Conservation (phyloP, 805 yeast species). For the Ogataea haglerorum region DNA sequence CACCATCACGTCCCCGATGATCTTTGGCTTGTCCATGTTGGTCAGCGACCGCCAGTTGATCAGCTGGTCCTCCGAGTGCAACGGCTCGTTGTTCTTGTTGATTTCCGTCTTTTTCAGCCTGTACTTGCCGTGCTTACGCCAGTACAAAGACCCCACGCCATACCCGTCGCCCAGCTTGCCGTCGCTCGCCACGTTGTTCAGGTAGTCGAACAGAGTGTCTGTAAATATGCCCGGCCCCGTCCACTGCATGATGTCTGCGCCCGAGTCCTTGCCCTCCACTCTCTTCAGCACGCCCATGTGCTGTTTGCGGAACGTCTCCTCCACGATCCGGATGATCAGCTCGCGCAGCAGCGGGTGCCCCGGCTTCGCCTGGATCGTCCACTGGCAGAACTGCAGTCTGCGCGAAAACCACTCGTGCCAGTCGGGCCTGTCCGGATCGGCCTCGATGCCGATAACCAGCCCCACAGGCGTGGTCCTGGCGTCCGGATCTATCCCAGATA, state of each 20-base stretch:
- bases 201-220: conserved; percentile 74
- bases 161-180: conserved; percentile 33
- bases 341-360: conserved; percentile 91
- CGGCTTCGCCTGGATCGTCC: conserved; percentile 87
- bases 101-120: conserved; percentile 21
- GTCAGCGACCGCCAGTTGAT: conserved; percentile 67
- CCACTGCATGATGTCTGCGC: conserved; percentile 86
- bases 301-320: conserved; percentile 60
- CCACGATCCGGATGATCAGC: conserved; percentile 73
- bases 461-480: conserved; percentile 49
- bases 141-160: conserved; percentile 32
- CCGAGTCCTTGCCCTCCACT: conserved; percentile 57
- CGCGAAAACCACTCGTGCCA: conserved; percentile 94
- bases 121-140: conserved; percentile 24
- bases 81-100: conserved; percentile 23
- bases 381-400: conserved; percentile 91
- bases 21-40: conserved; percentile 49
- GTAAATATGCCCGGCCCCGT: conserved; percentile 97
- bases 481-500: conserved; percentile 23
- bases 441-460: conserved; percentile 86
- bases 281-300: conserved; percentile 42
- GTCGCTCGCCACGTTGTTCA: conserved; percentile 53
- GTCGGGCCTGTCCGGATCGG: conserved; percentile 93
- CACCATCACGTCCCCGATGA: conserved; percentile 65
- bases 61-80: conserved; percentile 21